Evolutionary conservation across 176 grass and related monocot genomes (phyloP).

Genomic region (Pharus latifolius): DNA sequence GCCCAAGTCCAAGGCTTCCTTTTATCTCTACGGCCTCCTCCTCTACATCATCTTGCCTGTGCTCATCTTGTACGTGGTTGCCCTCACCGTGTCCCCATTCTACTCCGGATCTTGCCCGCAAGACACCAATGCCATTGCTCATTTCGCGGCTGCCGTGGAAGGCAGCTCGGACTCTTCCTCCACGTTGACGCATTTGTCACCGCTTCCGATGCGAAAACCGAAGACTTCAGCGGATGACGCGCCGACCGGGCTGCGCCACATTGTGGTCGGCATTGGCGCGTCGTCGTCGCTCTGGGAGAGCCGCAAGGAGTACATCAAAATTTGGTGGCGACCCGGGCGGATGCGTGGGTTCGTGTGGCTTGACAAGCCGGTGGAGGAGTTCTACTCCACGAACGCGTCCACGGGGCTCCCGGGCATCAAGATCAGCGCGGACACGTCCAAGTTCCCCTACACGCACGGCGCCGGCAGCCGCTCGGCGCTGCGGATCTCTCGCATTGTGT

Average conservation of each 20-base stretch:
- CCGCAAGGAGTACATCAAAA: conserved; percentile 25
- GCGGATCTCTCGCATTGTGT: conserved; percentile 44
- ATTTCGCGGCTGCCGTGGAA: background rate
- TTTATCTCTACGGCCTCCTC: background rate
- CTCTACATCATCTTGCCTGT: background rate
- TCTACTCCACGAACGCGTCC: background rate
- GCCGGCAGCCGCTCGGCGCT: conserved; percentile 30
- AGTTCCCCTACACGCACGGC: conserved; percentile 38
- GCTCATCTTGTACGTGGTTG: background rate
- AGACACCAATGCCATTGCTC: background rate
- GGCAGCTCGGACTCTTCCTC: background rate
- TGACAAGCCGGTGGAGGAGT: conserved; percentile 26
- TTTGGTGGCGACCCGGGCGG: conserved; percentile 30
- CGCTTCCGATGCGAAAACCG: background rate
- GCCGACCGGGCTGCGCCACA: conserved; percentile 28
- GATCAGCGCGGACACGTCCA: conserved; percentile 19
- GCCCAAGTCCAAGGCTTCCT: conserved; percentile 7
- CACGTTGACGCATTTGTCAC: background rate
- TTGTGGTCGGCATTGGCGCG: conserved; percentile 45
- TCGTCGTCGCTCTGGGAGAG: conserved; percentile 32
- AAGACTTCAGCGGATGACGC: background rate
- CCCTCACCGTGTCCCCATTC: background rate
- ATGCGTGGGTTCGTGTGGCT: conserved; percentile 44
- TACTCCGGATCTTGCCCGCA: background rate
- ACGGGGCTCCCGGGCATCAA: conserved; percentile 20